phyloP scores from a whole-genome alignment of 2,329 filamentous ascomycete species.

The Epichloe hybrida region DNA sequence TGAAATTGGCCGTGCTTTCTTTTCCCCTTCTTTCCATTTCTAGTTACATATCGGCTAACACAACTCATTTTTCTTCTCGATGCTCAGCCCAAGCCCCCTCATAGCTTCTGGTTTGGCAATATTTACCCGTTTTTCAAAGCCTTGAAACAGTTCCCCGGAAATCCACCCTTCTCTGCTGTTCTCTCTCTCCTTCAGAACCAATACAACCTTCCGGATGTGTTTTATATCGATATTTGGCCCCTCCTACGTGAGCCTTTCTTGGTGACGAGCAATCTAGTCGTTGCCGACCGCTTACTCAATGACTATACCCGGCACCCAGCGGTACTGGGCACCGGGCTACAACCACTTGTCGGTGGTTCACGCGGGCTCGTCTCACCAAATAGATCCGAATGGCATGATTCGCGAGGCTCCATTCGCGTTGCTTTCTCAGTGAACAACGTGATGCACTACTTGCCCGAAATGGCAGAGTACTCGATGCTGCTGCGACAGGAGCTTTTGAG shows the following conservation, averaged over 20 bases:
- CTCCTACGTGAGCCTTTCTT: not conserved
- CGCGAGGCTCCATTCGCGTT: not conserved
- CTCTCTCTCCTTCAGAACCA: not conserved
- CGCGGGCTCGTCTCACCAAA: not conserved
- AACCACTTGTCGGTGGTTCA: not conserved
- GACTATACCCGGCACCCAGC: not conserved
- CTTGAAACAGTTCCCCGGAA: not conserved
- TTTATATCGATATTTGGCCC: slow-evolving; percentile 2
- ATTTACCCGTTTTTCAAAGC: not conserved
- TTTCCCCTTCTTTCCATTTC: not conserved
- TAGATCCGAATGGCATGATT: slow-evolving; percentile 1
- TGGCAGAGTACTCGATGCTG: not conserved
- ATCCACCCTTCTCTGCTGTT: not conserved
- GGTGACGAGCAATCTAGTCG: not conserved
- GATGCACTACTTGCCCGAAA: slow-evolving; percentile 1
- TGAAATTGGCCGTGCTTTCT: not conserved
- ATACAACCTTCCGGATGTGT: not conserved
- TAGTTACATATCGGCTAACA: not conserved
- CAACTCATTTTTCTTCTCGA: not conserved
- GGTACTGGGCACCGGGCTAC: not conserved
- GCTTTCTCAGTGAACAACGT: slow-evolving; percentile 1
- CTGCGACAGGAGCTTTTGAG: not conserved
- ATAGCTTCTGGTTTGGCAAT: not conserved
- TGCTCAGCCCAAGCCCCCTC: slow-evolving; percentile 1
- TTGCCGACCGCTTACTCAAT: slow-evolving; percentile 1